phyloP scores from a whole-genome alignment of 2,329 filamentous ascomycete genomes.

The Fusarium beomiforme region DNA sequence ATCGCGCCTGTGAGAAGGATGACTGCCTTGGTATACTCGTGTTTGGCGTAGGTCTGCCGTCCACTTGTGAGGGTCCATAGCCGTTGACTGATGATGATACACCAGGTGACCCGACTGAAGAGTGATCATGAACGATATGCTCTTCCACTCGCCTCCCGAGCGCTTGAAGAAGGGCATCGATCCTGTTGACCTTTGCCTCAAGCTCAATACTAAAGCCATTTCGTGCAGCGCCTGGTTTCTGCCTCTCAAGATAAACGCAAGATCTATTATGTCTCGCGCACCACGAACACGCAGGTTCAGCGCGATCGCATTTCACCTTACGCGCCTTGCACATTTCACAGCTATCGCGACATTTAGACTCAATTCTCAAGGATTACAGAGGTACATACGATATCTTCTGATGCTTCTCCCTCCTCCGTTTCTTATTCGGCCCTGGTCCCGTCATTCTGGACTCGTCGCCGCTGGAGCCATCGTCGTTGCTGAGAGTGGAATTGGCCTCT shows the following conservation, averaged over 20 bases:
- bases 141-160: slow-evolving; percentile 55
- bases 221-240: slow-evolving; percentile 72
- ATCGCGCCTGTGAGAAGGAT: slow-evolving; percentile 46
- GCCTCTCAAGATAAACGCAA: slow-evolving; percentile 76
- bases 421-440: slow-evolving; percentile 44
- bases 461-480: slow-evolving; percentile 52
- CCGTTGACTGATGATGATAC: slow-evolving; percentile 49
- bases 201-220: slow-evolving; percentile 72
- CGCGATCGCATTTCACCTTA: slow-evolving; percentile 61
- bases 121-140: slow-evolving; percentile 51
- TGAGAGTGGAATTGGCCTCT: slow-evolving; percentile 49
- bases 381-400: slow-evolving; percentile 55
- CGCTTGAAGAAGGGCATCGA: slow-evolving; percentile 58
- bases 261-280: slow-evolving; percentile 72
- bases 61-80: slow-evolving; percentile 48
- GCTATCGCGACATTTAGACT: slow-evolving; percentile 35
- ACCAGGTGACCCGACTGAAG: slow-evolving; percentile 10
- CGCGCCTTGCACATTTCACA: slow-evolving; percentile 58
- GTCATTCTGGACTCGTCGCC: slow-evolving; percentile 46
- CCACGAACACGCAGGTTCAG: slow-evolving; percentile 74
- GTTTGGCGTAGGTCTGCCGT: slow-evolving; percentile 39
- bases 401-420: slow-evolving; percentile 53
- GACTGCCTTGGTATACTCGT: slow-evolving; percentile 32
- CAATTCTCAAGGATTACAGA: neutral
- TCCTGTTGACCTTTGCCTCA: slow-evolving; percentile 63